Evolutionary conservation across 768 basidiomycete species (phyloP).

Genomic region (Boletus fagicola): DNA sequence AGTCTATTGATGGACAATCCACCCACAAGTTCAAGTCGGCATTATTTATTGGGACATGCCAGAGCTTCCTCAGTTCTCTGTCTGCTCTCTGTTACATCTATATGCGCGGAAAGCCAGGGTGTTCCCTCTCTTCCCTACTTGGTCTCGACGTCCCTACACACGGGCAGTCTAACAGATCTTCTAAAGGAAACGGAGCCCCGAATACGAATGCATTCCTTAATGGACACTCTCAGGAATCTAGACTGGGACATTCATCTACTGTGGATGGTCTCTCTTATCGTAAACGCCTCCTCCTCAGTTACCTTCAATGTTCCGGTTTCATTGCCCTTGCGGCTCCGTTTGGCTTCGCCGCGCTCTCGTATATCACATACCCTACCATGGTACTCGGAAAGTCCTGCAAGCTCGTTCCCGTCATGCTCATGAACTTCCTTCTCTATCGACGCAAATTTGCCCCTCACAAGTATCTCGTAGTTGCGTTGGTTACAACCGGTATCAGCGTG

Average conservation of each 20-base stretch:
- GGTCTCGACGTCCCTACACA: slow-evolving; percentile 49
- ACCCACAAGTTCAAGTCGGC: slow-evolving; percentile 81
- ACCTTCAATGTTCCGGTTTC: slow-evolving; percentile 82
- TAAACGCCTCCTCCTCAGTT: slow-evolving; percentile 60
- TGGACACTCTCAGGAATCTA: slow-evolving; percentile 26
- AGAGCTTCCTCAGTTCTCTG: slow-evolving; percentile 74
- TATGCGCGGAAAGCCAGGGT: slow-evolving; percentile 52
- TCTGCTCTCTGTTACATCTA: slow-evolving; percentile 78
- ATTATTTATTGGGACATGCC: slow-evolving; percentile 80
- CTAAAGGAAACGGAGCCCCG: slow-evolving; percentile 27
- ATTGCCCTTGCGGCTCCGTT: slow-evolving; percentile 93
- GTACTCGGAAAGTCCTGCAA: slow-evolving; percentile 99
- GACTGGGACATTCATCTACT: slow-evolving; percentile 26
- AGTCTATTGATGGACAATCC: slow-evolving; percentile 57
- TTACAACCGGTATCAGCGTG: slow-evolving; percentile 85
- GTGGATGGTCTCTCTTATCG: slow-evolving; percentile 36
- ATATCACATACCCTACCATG: slow-evolving; percentile 98
- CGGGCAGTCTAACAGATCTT: slow-evolving; percentile 19
- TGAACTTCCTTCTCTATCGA: slow-evolving; percentile 95
- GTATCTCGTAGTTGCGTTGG: slow-evolving; percentile 92
- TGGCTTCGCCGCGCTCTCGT: slow-evolving; percentile 91
- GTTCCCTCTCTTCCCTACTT: slow-evolving; percentile 54
- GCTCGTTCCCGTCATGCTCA: slow-evolving; percentile 96
- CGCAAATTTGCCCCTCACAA: slow-evolving; percentile 91
- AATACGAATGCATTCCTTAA: slow-evolving; percentile 39